Conservation (phyloP, 345 rosid species). For the Arabis alpina region DNA sequence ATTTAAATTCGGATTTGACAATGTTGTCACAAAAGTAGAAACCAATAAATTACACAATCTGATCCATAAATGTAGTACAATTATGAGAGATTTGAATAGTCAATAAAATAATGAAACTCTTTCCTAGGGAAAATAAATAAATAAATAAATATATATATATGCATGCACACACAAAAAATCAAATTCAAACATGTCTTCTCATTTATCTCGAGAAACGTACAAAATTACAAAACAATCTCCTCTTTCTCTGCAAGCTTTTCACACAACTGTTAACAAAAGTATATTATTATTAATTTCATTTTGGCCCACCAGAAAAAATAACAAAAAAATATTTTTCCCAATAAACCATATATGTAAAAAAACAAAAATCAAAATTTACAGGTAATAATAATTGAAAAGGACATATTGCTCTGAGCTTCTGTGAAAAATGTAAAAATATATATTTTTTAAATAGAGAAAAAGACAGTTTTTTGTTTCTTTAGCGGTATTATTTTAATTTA, state of each 20-base stretch:
- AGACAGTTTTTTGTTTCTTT: conserved; percentile 48
- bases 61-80: conserved; percentile 30
- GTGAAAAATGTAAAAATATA: conserved; percentile 25
- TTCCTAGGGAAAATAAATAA: conserved; percentile 22
- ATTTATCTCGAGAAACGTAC: conserved; percentile 47
- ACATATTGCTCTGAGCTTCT: conserved; percentile 40
- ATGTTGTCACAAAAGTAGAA: conserved; percentile 42
- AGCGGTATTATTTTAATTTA: conserved; percentile 18
- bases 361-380: conserved; percentile 31
- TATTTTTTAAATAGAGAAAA: conserved; percentile 50
- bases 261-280: conserved; percentile 41
- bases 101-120: conserved; percentile 18
- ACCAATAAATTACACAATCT: conserved; percentile 34
- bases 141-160: no score
- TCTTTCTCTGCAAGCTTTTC: conserved; percentile 42
- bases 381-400: conserved; percentile 42
- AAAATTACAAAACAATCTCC: conserved; percentile 30
- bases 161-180: conserved; percentile 24
- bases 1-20: conserved; percentile 34
- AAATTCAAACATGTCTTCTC: conserved; percentile 46
- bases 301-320: conserved; percentile 37
- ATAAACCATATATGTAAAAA: background rate
- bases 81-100: conserved; percentile 19
- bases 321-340: background rate
- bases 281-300: conserved; percentile 5